These are phyloP conservation scores for Yarrowia bubula DNA, from an alignment of 805 yeast species.

Conservation along the genomic window DNA sequence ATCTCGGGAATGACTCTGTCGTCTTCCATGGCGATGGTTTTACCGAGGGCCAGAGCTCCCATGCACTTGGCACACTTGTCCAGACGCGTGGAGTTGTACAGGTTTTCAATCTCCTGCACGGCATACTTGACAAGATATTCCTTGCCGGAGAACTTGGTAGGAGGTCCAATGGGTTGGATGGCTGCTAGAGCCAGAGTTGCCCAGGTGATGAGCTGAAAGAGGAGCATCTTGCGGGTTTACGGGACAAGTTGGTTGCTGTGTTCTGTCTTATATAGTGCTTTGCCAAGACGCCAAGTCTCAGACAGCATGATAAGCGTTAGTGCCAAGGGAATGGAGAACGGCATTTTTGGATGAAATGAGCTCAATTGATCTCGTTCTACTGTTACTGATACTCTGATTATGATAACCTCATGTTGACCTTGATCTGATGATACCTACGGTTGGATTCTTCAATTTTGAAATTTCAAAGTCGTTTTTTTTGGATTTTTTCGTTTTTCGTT, in stretches of 20 bases:
- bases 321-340: no score
- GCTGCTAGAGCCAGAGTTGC: constrained; percentile 18
- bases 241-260: not conserved
- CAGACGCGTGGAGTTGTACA: constrained; percentile 23
- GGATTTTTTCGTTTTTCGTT: no score
- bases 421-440: no score
- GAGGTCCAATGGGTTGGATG: constrained; percentile 6
- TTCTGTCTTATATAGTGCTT: no score
- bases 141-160: constrained; percentile 1
- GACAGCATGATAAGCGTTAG: no score
- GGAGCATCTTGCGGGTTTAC: not conserved
- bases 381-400: no score
- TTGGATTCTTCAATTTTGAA: no score
- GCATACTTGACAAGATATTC: constrained; percentile 19
- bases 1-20: constrained; percentile 20
- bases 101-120: constrained; percentile 20
- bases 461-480: no score
- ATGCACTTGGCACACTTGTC: constrained; percentile 18
- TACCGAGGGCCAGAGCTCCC: constrained; percentile 14
- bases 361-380: no score
- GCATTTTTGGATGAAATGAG: no score
- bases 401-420: no score
- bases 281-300: constrained; percentile 16
- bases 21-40: constrained; percentile 12
- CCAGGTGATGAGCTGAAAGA: not conserved